Conservation (phyloP, 2,329 filamentous ascomycete genomes). For the Aureobasidium zeae region DNA sequence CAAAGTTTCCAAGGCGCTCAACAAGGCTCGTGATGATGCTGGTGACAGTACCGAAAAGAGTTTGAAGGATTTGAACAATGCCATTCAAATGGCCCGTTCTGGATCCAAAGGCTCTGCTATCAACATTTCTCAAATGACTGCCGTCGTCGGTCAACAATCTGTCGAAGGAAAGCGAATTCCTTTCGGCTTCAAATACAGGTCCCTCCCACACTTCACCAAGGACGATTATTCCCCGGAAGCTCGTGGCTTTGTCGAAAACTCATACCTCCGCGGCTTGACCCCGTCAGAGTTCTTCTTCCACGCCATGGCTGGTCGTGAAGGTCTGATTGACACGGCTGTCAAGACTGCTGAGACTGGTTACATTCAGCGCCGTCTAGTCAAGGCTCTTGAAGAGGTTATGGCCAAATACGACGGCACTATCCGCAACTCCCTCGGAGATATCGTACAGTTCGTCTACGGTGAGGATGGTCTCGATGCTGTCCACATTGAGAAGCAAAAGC, state of each 20-base stretch:
- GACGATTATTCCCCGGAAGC: conserved; percentile 98
- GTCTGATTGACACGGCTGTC: conserved; percentile 98
- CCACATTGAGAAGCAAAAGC: conserved; percentile 83
- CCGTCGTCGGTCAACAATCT: conserved; percentile 93
- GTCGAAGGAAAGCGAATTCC: conserved; percentile 98
- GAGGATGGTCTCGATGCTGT: conserved; percentile 94
- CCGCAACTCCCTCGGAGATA: conserved; percentile 89
- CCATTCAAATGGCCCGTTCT: conserved; percentile 89
- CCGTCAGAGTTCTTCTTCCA: conserved; percentile 99
- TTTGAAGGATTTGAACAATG: conserved; percentile 93
- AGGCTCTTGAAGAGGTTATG: conserved; percentile 94
- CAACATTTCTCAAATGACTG: conserved; percentile 99
- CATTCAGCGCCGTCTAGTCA: conserved; percentile 95
- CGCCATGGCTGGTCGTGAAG: conserved; percentile 99
- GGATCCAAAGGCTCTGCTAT: conserved; percentile 98
- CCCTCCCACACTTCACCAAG: conserved; percentile 95
- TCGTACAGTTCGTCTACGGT: conserved; percentile 95
- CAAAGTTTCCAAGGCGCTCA: conserved; percentile 87
- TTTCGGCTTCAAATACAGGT: conserved; percentile 97
- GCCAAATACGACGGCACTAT: conserved; percentile 97
- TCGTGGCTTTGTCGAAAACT: conserved; percentile 97
- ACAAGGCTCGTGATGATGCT: conserved; percentile 91
- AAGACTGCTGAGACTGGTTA: conserved; percentile 99
- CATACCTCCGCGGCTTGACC: conserved; percentile 89
- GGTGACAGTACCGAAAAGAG: conserved; percentile 86